These are phyloP conservation scores for Butyriboletus loyo DNA, from an alignment of 768 basidiomycete species.

Conservation along the genomic window DNA sequence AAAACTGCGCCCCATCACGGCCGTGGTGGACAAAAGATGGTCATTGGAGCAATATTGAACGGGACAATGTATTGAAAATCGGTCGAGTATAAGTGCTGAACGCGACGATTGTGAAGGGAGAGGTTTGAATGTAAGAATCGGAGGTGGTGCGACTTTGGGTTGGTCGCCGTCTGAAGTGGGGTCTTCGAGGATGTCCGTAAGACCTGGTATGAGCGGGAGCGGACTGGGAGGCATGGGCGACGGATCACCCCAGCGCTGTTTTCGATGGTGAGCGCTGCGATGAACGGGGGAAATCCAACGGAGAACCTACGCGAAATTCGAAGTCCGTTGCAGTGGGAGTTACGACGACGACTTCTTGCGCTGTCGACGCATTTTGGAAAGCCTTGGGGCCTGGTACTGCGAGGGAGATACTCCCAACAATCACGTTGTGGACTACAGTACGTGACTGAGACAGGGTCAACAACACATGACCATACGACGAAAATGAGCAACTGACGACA, in stretches of 20 bases:
- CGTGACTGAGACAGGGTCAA: conserved; percentile 39
- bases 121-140: conserved; percentile 51
- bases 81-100: conserved; percentile 78
- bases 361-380: conserved; percentile 77
- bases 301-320: conserved; percentile 47
- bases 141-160: conserved; percentile 1
- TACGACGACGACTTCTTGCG: conserved; percentile 76
- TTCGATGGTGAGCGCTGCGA: conserved; percentile 4
- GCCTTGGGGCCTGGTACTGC: conserved; percentile 73
- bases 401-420: conserved; percentile 77
- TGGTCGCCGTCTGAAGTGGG: conserved; percentile 1
- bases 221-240: conserved; percentile 59
- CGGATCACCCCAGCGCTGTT: conserved; percentile 67
- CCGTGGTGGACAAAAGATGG: conserved; percentile 56
- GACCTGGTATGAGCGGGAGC: conserved; percentile 27
- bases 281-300: conserved; percentile 4
- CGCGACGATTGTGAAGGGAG: conserved; percentile 70
- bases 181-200: conserved; percentile 14
- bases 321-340: conserved; percentile 55
- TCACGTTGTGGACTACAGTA: conserved; percentile 69
- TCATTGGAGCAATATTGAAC: conserved; percentile 76
- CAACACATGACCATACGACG: background rate
- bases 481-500: conserved; percentile 49
- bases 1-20: conserved; percentile 62
- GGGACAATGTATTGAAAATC: conserved; percentile 64